Base-by-base conservation (phyloP, 1,139 yeast genomes). In the Petasospora fabianii region DNA sequence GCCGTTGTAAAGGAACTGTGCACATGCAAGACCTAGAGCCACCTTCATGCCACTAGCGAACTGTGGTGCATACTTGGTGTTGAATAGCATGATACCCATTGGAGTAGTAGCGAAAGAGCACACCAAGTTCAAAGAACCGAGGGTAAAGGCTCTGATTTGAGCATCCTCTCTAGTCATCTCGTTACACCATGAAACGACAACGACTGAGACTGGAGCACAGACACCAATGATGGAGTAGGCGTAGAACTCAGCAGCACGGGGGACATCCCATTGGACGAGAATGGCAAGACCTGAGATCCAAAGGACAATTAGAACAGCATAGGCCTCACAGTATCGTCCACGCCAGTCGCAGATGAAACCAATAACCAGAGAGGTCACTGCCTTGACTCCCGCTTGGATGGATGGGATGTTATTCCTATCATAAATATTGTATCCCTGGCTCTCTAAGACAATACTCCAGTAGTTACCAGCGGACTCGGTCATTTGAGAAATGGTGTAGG, bases 401-500 rank as follows among this genome's bases (percentile, higher is more conserved):
- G 65, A 59, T 27, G 68, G 67, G 33, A 56, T 56, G 31, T 54
- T 60, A 50, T 61, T 62, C 41, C 62, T 57, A 38, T 62, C 58
- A 18, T 53, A 39, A 16, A 62, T 50, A 21, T 57, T 36, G 42
- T 54, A 63, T 6, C 47, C 47, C 15, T 38, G 38, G n/a, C 50
- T 47, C 38, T 60, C 56, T 30, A 62, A 50, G 3, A 35, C 41
- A 14, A 43, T 27, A 14, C 31, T 39, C 41, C 41, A 39, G 30
- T 28, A 42, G 14, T 42, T 35, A 24, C 39, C 37, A 6, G 42
- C 38, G 22, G 27, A 27, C 27, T 35, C 41, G 2, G 35, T 29
- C 38, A 40, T 61, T 59, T 35, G 39, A 7, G 35, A 73, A 57
- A 71, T 61, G 1, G 71, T 68, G 36, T 74, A 34, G 13, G 39